phyloP scores from a whole-genome alignment of 371 early-diverging fungal species.

The Mucor circinelloides region DNA sequence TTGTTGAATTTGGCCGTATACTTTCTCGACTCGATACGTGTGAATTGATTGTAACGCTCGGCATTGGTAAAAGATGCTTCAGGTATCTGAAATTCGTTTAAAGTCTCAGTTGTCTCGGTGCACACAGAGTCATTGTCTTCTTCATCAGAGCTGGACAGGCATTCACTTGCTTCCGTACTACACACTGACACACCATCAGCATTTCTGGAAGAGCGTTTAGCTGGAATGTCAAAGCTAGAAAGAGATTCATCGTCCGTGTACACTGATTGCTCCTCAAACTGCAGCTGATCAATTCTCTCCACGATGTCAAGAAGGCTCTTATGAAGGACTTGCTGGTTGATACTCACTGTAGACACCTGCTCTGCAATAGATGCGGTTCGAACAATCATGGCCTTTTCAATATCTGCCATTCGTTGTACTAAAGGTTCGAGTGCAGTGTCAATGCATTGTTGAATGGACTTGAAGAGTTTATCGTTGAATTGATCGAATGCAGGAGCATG shows the following conservation, averaged over 20 bases:
- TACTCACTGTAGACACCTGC: not conserved
- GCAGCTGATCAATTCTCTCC: not conserved
- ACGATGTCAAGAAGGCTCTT: not conserved
- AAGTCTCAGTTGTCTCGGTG: not conserved
- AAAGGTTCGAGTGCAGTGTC: not conserved
- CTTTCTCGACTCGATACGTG: too few species aligned
- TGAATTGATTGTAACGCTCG: too few species aligned
- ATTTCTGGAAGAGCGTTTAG: not conserved
- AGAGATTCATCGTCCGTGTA: not conserved
- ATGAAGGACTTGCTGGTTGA: not conserved
- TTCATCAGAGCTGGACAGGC: not conserved
- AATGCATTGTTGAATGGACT: not conserved
- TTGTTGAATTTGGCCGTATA: too few species aligned
- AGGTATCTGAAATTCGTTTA: not conserved
- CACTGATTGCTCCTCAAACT: not conserved
- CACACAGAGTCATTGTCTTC: not conserved
- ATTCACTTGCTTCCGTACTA: not conserved
- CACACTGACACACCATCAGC: not conserved
- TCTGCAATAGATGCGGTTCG: not conserved
- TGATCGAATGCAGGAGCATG: not conserved
- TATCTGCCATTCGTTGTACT: not conserved
- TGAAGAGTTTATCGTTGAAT: not conserved
- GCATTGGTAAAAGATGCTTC: not conserved
- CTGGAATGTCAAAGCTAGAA: not conserved
- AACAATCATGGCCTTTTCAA: not conserved